Evolutionary conservation across 176 grass and related monocot species (phyloP).

Genomic region (Lolium perenne): DNA sequence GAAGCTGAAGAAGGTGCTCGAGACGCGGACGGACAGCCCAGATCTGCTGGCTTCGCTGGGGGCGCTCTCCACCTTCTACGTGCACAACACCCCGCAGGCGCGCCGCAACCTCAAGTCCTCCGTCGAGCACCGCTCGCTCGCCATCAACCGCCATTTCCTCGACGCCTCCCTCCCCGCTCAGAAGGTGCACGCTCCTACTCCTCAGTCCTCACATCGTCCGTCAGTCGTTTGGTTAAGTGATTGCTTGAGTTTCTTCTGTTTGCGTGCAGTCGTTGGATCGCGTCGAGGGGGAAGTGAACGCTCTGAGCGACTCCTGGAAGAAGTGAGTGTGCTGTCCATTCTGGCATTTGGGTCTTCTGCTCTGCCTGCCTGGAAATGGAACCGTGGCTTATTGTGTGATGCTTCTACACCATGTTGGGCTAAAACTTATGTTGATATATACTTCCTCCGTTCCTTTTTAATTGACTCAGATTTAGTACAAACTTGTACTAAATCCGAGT

Average conservation of each 20-base stretch:
- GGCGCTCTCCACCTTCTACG: constrained; percentile 89
- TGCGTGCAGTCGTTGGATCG: constrained; percentile 74
- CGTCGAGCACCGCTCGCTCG: constrained; percentile 83
- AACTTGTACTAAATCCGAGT: no score
- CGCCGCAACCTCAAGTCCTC: constrained; percentile 97
- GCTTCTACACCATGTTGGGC: not conserved
- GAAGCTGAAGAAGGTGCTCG: constrained; percentile 99
- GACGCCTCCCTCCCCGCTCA: constrained; percentile 81
- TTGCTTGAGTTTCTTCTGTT: constrained; percentile 4
- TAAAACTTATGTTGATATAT: not conserved
- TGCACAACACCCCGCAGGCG: constrained; percentile 85
- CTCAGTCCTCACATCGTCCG: not conserved
- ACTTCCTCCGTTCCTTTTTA: no score
- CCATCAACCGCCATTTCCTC: constrained; percentile 96
- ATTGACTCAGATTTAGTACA: no score
- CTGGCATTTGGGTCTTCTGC: not conserved
- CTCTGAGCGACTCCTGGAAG: constrained; percentile 76
- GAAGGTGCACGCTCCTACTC: constrained; percentile 42
- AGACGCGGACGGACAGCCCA: constrained; percentile 89
- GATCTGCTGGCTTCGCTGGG: constrained; percentile 91
- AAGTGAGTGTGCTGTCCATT: constrained; percentile 60
- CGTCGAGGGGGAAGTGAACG: constrained; percentile 82
- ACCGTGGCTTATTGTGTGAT: not conserved
- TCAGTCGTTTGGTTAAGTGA: constrained; percentile 11
- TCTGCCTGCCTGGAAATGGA: constrained; percentile 19